These are phyloP conservation scores for Saxophila tyrrhenica DNA, from an alignment of 495 filamentous ascomycete species.

Conservation along the genomic window DNA sequence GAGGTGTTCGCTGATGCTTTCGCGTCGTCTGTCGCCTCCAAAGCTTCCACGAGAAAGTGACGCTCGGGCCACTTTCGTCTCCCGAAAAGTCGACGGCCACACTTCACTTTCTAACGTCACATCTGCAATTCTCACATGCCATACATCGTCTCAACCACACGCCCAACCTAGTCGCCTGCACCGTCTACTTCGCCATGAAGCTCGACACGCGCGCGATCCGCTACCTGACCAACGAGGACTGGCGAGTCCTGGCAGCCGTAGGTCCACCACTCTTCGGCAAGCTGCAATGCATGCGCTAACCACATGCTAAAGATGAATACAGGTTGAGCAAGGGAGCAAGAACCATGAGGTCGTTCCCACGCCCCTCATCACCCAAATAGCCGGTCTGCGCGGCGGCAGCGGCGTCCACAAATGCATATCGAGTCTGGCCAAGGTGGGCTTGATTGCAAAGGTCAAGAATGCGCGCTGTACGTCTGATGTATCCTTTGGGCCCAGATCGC, in stretches of 20 bases:
- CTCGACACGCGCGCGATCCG: slow-evolving; percentile 85
- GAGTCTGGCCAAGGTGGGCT: slow-evolving; percentile 75
- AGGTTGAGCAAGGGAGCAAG: slow-evolving; percentile 87
- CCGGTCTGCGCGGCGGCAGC: slow-evolving; percentile 67
- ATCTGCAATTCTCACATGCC: background rate
- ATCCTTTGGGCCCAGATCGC: background rate
- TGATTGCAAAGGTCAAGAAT: slow-evolving; percentile 89
- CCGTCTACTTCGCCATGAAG: slow-evolving; percentile 51
- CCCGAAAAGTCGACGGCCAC: no score
- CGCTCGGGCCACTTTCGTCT: no score
- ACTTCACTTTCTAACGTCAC: no score
- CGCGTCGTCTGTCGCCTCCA: slow-evolving; percentile 7
- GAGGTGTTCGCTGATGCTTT: slow-evolving; percentile 16
- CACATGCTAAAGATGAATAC: slow-evolving; percentile 15
- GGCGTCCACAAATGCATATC: slow-evolving; percentile 84
- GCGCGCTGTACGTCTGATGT: slow-evolving; percentile 53
- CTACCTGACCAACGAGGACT: slow-evolving; percentile 85
- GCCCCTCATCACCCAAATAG: slow-evolving; percentile 69
- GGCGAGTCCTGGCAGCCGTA: slow-evolving; percentile 88
- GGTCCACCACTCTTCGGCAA: slow-evolving; percentile 19
- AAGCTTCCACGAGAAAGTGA: background rate
- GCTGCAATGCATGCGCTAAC: slow-evolving; percentile 21
- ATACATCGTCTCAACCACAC: no score
- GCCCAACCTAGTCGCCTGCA: background rate
- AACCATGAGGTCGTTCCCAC: slow-evolving; percentile 97